A percentile compares a stretch with the other conserved stretches of the same genome.
phyloP scores from a whole-genome alignment of 305 asterid species.

The Rubia balearica region DNA sequence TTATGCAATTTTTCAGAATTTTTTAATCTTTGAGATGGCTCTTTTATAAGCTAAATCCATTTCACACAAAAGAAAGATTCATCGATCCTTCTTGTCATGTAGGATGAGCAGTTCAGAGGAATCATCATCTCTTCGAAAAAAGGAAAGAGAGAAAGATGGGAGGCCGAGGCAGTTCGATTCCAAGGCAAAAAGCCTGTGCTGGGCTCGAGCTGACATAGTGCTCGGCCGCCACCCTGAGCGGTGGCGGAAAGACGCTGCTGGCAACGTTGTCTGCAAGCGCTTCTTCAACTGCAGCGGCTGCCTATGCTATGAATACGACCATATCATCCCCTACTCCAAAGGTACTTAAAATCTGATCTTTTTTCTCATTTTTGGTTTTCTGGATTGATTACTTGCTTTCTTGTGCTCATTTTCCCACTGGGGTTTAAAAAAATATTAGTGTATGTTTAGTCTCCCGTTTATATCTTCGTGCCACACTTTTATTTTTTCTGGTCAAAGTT shows the following conservation, averaged over 20 bases:
- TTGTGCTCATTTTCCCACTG: too few species aligned
- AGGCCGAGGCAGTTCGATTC: constrained; percentile 64
- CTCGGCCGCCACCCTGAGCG: constrained; percentile 95
- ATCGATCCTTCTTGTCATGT: background rate
- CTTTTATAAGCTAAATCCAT: too few species aligned
- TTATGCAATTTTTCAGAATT: too few species aligned
- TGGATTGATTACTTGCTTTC: too few species aligned
- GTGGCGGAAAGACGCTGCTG: constrained; percentile 97
- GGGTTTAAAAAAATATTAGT: too few species aligned
- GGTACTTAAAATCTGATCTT: constrained; percentile 27
- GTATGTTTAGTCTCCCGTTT: too few species aligned
- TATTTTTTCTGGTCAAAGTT: too few species aligned
- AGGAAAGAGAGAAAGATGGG: constrained; percentile 32
- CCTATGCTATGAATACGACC: constrained; percentile 96
- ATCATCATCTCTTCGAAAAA: constrained; percentile 6
- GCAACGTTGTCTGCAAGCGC: constrained; percentile 88
- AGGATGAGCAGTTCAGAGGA: constrained; percentile 12
- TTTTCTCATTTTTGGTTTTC: background rate
- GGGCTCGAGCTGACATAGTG: constrained; percentile 76
- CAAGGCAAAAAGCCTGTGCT: constrained; percentile 59
- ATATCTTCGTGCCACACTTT: too few species aligned
- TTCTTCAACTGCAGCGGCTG: constrained; percentile 85
- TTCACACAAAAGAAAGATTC: background rate
- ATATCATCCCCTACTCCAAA: constrained; percentile 82
- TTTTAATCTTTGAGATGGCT: too few species aligned